Base-by-base conservation (phyloP, 139 green algal genomes). In the Auxenochlorella pyrenoidosa region DNA sequence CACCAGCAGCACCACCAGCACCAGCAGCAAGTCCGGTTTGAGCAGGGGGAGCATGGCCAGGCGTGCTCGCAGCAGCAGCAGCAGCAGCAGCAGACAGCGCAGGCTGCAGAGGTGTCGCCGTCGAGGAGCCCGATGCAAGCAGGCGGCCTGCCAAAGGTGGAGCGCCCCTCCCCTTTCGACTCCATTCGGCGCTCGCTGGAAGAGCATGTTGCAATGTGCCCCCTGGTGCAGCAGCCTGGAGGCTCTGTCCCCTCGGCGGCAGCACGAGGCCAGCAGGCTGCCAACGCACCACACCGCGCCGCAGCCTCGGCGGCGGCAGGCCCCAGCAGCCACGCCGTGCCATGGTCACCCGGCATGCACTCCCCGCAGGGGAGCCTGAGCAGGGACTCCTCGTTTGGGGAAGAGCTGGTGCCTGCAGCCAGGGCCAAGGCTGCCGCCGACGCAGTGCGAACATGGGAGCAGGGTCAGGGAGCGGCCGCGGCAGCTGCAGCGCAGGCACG, bases 301-400 rank as follows among this genome's bases (percentile, higher is more conserved):
- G 80, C 40, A 0, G 41, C 59, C 8, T 84, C 79, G 18, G 63
- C 80, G 32, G 58, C 60, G 5, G 60, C 41, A 40, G 80, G 80
- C 0, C 40, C 38, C 30, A 63, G 30, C 80, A 77, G 63, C 40
- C 80, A 85, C 26, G 80, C 80, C 5, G 60, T 85, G 60, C 80
- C 80, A 15, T 75, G 80, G 80, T 65, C 63, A 13, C 80, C 80
- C 2, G 80, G 80, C 80, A 76, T 72, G 79, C 79, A 84, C 58
- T 51, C 47, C 26, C 54, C 79, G 5, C 26, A 21, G 38, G 58
- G 79, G 19, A 22, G 15, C 47, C 79, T 84, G 58, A 84, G 79
- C 79, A 65, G 79, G 26, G 79, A 75, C 59, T 44, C 26, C 38
- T 75, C 59, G 38, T 58, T 54, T 60, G 79, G 63, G 19, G 80